These are phyloP conservation scores for Betula pendula DNA, from an alignment of 306 rosid species.

Conservation along the genomic window DNA sequence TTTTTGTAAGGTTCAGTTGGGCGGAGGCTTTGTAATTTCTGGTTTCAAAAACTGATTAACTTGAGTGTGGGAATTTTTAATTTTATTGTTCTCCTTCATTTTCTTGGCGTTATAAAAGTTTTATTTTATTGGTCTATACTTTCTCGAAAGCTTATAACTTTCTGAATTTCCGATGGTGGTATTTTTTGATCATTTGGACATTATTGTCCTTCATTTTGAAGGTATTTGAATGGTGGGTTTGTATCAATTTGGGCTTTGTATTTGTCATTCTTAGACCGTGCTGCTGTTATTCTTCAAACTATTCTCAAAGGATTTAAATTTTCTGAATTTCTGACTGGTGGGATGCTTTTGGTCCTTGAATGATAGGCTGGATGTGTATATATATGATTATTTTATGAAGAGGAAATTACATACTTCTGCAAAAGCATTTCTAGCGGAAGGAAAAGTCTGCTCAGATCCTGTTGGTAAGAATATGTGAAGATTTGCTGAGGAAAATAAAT, in stretches of 20 bases:
- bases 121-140: background rate
- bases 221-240: background rate
- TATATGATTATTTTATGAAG: slow-evolving; percentile 67
- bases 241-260: background rate
- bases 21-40: background rate
- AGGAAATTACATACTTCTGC: slow-evolving; percentile 68
- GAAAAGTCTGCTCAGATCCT: slow-evolving; percentile 48
- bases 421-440: slow-evolving; percentile 66
- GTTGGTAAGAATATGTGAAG: slow-evolving; percentile 50
- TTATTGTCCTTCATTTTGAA: background rate
- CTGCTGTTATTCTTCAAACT: background rate
- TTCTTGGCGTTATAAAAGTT: background rate
- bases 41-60: background rate
- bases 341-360: slow-evolving; percentile 7
- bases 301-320: background rate
- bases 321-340: slow-evolving; percentile 10
- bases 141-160: background rate
- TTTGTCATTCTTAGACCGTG: slow-evolving; percentile 1
- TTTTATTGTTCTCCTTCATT: background rate
- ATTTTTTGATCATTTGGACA: background rate
- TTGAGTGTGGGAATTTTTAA: background rate
- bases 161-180: background rate
- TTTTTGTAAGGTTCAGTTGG: background rate
- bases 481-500: slow-evolving; percentile 3
- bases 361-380: slow-evolving; percentile 71